Conservation (phyloP, 2,329 filamentous ascomycete species). For the Coleophoma cylindrospora region DNA sequence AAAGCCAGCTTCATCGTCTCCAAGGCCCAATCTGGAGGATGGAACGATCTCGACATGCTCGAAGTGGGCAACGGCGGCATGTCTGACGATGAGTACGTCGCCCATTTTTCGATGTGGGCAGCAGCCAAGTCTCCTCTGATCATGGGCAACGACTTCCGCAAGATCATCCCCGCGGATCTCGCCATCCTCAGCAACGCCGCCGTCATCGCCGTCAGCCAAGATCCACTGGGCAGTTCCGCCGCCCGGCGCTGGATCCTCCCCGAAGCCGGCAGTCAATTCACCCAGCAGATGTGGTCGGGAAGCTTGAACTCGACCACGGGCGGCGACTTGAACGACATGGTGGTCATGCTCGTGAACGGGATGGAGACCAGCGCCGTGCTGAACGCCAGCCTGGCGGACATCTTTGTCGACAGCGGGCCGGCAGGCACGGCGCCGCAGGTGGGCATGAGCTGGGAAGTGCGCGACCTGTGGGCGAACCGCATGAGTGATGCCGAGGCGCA, state of each 20-base stretch:
- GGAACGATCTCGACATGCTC: constrained; percentile 28
- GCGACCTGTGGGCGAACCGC: constrained; percentile 50
- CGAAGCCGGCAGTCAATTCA: constrained; percentile 33
- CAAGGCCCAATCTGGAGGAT: constrained; percentile 23
- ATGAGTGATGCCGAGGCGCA: constrained; percentile 41
- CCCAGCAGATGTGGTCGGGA: constrained; percentile 46
- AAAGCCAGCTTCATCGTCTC: constrained; percentile 23
- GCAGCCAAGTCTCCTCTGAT: constrained; percentile 23
- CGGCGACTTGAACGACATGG: constrained; percentile 35
- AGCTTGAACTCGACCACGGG: constrained; percentile 32
- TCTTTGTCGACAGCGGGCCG: constrained; percentile 43
- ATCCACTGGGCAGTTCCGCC: constrained; percentile 31
- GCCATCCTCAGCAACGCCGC: constrained; percentile 35
- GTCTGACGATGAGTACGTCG: constrained; percentile 29
- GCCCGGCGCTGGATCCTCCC: constrained; percentile 38
- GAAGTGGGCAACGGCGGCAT: constrained; percentile 32
- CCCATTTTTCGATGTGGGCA: constrained; percentile 25
- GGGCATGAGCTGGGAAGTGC: constrained; percentile 42
- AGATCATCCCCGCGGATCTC: constrained; percentile 27
- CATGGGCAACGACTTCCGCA: constrained; percentile 24
- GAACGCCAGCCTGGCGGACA: constrained; percentile 45
- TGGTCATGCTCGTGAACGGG: constrained; percentile 45
- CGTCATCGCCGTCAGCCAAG: constrained; percentile 38
- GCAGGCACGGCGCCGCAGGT: constrained; percentile 35
- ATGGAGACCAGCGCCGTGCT: constrained; percentile 35